phyloP scores from a whole-genome alignment of 768 basidiomycete genomes.

The Tremella mesenterica region DNA sequence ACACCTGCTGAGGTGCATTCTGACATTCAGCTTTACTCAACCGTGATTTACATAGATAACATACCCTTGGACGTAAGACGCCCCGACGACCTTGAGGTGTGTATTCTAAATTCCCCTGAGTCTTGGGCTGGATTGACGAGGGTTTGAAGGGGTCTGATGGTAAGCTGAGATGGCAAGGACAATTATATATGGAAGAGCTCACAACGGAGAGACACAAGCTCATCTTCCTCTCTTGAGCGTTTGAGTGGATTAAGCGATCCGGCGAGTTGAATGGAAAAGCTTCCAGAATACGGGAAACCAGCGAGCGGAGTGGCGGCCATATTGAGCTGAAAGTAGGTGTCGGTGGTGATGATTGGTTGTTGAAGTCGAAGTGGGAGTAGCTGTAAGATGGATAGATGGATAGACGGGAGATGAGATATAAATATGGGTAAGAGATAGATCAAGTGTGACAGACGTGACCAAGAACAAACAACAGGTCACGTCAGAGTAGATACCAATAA shows the following conservation, averaged over 20 bases:
- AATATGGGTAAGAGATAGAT: too few species aligned
- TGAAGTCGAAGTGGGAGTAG: too few species aligned
- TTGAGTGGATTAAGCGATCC: not conserved
- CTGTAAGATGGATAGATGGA: too few species aligned
- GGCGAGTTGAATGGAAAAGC: constrained; percentile 1
- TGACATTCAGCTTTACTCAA: not conserved
- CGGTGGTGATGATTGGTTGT: too few species aligned
- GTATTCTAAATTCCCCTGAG: constrained; percentile 11
- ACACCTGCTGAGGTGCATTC: constrained; percentile 28
- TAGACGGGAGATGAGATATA: too few species aligned
- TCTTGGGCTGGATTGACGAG: constrained; percentile 22
- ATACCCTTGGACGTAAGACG: constrained; percentile 13
- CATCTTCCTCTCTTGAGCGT: not conserved
- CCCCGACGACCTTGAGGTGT: not conserved
- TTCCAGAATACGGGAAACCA: not conserved
- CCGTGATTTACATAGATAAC: not conserved
- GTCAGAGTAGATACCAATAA: too few species aligned
- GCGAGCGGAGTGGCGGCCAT: constrained; percentile 5
- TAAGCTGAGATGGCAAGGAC: not conserved
- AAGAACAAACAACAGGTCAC: too few species aligned
- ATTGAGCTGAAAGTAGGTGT: too few species aligned
- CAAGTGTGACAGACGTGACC: too few species aligned
- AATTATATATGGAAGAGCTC: not conserved
- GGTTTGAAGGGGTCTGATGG: constrained; percentile 33
- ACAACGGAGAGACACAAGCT: not conserved